These are phyloP conservation scores for Trichosporon sp. DNA, from an alignment of 1,284 basidiomycete species.

Conservation along the genomic window DNA sequence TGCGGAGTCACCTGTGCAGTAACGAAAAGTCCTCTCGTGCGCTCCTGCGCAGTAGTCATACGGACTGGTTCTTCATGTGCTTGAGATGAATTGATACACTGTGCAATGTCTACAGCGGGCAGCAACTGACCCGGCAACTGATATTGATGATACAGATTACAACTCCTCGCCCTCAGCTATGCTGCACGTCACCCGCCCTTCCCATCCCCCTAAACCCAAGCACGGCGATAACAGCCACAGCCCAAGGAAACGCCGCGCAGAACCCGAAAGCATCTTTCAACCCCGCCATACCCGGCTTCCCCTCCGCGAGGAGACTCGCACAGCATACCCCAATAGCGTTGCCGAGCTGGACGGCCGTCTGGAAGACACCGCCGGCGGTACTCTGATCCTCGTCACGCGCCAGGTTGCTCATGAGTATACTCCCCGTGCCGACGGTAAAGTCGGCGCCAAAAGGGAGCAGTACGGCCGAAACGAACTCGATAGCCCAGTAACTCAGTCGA, in stretches of 20 bases:
- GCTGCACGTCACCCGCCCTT: not conserved
- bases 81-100: not conserved
- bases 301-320: constrained; percentile 17
- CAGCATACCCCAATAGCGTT: constrained; percentile 29
- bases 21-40: too few relatives aligned
- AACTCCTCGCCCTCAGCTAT: not conserved
- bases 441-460: constrained; percentile 33
- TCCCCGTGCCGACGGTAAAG: constrained; percentile 32
- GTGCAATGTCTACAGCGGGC: not conserved
- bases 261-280: constrained; percentile 26
- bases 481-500: constrained; percentile 32
- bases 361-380: constrained; percentile 31
- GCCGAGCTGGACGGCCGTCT: constrained; percentile 28
- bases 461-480: constrained; percentile 28
- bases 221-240: constrained; percentile 9
- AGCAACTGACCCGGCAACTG: too few relatives aligned
- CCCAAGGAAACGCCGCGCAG: constrained; percentile 21
- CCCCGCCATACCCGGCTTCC: constrained; percentile 16
- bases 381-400: constrained; percentile 31
- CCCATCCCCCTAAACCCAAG: constrained; percentile 16
- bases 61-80: too few relatives aligned
- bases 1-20: too few relatives aligned
- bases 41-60: too few relatives aligned
- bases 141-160: too few relatives aligned
- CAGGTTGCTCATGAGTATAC: constrained; percentile 34